Conservation (phyloP, 495 filamentous ascomycete species). For the Penicillium arizonense region DNA sequence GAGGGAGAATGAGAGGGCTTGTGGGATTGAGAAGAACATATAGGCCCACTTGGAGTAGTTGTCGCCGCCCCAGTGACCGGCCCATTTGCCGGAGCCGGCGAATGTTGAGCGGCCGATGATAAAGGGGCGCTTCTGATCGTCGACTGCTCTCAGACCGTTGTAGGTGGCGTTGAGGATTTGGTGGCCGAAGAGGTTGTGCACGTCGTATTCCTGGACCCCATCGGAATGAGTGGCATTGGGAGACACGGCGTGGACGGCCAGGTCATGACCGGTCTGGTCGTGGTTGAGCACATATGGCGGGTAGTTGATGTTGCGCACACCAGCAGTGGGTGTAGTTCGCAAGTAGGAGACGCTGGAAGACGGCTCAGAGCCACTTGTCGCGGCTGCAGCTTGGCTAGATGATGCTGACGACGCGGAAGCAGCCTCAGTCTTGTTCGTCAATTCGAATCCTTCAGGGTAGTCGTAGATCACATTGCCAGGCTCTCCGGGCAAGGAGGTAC, state of each 20-base stretch:
- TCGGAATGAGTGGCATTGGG: conserved; percentile 78
- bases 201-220: conserved; percentile 73
- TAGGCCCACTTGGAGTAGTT: conserved; percentile 67
- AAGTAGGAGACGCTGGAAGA: conserved; percentile 50
- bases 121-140: conserved; percentile 71
- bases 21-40: conserved; percentile 78
- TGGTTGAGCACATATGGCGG: conserved; percentile 84
- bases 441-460: conserved; percentile 71
- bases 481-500: conserved; percentile 61
- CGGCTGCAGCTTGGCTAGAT: conserved; percentile 48
- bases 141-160: conserved; percentile 62
- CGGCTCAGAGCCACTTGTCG: conserved; percentile 30
- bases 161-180: conserved; percentile 80
- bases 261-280: conserved; percentile 62
- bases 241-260: conserved; percentile 70
- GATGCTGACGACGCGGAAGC: conserved; percentile 54
- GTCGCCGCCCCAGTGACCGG: conserved; percentile 88
- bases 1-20: conserved; percentile 75
- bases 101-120: conserved; percentile 86
- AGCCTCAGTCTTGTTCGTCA: conserved; percentile 70
- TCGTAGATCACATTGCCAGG: conserved; percentile 56
- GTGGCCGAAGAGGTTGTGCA: conserved; percentile 75
- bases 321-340: conserved; percentile 64
- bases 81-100: conserved; percentile 74
- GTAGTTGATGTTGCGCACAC: conserved; percentile 70